These are phyloP conservation scores for Panicum miliaceum DNA, from an alignment of 176 grass and related monocot genomes.

Conservation along the genomic window DNA sequence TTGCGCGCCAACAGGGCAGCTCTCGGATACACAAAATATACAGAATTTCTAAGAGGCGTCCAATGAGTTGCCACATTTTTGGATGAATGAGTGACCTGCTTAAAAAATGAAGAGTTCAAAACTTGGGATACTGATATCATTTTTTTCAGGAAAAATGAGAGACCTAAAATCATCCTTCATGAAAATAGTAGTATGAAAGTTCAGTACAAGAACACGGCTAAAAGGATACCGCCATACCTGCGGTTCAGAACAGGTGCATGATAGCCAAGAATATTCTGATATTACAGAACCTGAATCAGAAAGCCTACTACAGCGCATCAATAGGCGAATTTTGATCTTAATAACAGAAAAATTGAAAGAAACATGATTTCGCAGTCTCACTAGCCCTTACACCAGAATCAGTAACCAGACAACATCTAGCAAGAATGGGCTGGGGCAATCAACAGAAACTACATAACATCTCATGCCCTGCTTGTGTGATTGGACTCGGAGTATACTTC, in stretches of 20 bases:
- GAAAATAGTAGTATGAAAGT: neutral
- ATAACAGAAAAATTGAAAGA: slow-evolving; percentile 11
- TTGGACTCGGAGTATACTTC: neutral
- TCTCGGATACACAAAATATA: neutral
- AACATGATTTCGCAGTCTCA: neutral
- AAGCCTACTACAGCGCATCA: neutral
- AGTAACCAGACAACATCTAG: neutral
- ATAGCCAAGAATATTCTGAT: neutral
- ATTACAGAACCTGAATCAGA: slow-evolving; percentile 1
- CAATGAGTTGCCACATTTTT: neutral
- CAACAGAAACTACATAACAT: neutral
- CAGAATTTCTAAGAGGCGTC: neutral
- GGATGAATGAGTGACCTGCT: too few species aligned
- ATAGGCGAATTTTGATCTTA: neutral
- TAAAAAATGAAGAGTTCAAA: neutral
- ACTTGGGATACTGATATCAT: neutral
- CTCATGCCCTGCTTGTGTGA: neutral
- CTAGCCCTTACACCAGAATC: neutral
- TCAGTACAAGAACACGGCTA: neutral
- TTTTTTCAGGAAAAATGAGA: neutral
- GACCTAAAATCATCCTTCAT: neutral
- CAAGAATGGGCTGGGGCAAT: neutral
- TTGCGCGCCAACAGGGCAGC: neutral
- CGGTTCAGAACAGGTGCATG: neutral
- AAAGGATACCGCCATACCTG: neutral